These are phyloP conservation scores for Fraxinus ornus DNA, from an alignment of 305 asterid species.

Conservation along the genomic window DNA sequence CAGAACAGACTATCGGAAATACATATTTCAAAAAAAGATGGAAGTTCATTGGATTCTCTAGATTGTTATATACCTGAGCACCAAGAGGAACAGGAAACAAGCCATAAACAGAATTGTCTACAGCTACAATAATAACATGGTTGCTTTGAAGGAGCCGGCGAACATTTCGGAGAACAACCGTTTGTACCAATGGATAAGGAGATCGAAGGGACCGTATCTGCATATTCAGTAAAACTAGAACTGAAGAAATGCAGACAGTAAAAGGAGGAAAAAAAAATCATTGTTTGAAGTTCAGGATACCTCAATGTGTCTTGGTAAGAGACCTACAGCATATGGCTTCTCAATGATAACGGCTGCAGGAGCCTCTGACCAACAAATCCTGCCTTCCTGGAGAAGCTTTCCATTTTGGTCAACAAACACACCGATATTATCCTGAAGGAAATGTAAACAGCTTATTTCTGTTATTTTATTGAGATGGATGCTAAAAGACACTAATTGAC, in stretches of 20 bases:
- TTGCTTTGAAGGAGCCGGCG: conserved; percentile 71
- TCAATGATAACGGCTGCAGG: conserved; percentile 72
- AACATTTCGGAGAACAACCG: conserved; percentile 87
- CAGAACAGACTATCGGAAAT: not conserved
- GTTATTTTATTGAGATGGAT: conserved; percentile 16
- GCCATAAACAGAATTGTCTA: conserved; percentile 82
- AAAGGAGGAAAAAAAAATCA: not conserved
- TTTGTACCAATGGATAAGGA: conserved; percentile 93
- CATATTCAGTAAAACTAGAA: conserved; percentile 32
- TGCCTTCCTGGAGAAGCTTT: conserved; percentile 94
- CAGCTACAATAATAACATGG: conserved; percentile 63
- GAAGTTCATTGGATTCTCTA: conserved; percentile 7
- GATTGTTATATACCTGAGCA: conserved; percentile 70
- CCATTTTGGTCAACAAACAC: conserved; percentile 97
- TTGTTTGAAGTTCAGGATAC: conserved; percentile 38
- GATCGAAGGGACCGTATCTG: conserved; percentile 92
- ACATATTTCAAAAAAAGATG: not conserved
- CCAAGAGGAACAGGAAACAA: conserved; percentile 97
- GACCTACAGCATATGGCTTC: conserved; percentile 90
- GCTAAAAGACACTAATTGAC: not conserved
- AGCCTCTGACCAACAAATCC: conserved; percentile 99
- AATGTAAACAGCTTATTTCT: conserved; percentile 20
- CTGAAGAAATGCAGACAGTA: conserved; percentile 3
- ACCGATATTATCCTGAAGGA: conserved; percentile 88
- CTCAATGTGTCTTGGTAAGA: conserved; percentile 90